Percentiles rank a stretch among this genome's conserved stretches.
Conservation (phyloP, 345 rosid genomes). For the Psidium friedrichsthalianum region DNA sequence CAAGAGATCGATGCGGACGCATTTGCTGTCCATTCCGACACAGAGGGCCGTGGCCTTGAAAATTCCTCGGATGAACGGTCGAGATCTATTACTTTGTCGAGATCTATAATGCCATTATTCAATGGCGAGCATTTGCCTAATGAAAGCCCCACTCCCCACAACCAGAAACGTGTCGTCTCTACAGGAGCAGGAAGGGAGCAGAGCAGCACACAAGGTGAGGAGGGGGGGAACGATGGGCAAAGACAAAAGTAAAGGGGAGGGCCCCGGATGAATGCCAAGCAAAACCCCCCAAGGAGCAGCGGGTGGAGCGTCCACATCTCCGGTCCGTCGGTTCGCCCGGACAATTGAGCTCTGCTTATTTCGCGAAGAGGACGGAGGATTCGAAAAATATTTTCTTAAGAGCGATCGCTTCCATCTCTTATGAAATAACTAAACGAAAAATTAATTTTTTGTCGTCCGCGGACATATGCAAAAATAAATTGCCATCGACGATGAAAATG, state of each 20-base stretch:
- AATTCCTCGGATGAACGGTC: neutral
- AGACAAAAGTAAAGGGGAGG: neutral
- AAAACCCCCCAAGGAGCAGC: neutral
- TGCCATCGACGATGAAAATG: too few species aligned
- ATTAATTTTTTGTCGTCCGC: too few species aligned
- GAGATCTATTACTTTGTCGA: neutral
- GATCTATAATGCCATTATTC: neutral
- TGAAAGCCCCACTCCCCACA: neutral
- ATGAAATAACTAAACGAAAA: too few species aligned
- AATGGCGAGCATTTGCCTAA: neutral
- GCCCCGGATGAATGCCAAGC: neutral
- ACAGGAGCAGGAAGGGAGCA: neutral
- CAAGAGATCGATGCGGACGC: neutral
- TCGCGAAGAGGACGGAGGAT: accelerated
- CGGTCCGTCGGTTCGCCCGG: neutral
- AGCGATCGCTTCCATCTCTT: too few species aligned
- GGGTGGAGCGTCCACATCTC: neutral
- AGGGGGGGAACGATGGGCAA: neutral
- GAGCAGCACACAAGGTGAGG: neutral
- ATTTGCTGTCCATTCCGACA: neutral
- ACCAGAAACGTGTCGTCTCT: neutral
- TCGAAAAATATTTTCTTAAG: too few species aligned
- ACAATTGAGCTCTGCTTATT: neutral
- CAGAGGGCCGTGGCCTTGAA: neutral
- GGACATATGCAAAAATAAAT: too few species aligned